Conservation (phyloP, 805 yeast genomes). For the Wickerhamiella qilinensis region DNA sequence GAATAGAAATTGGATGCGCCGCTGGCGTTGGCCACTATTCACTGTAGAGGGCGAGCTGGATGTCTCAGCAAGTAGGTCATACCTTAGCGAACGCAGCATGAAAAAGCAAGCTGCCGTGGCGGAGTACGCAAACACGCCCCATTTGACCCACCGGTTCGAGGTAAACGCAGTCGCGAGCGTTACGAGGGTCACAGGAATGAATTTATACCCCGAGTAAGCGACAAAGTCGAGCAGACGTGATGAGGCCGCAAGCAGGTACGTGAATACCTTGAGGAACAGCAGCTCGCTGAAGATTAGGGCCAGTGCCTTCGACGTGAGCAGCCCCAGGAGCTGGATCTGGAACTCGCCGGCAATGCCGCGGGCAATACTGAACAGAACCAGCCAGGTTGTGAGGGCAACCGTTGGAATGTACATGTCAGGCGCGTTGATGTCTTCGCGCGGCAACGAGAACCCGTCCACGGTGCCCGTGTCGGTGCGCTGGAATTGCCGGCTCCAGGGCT, state of each 20-base stretch:
- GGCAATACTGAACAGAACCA: conserved; percentile 64
- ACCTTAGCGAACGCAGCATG: conserved; percentile 38
- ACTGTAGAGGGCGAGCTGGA: conserved; percentile 36
- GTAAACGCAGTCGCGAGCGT: conserved; percentile 20
- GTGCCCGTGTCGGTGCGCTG: conserved; percentile 23
- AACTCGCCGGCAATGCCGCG: conserved; percentile 80
- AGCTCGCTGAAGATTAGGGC: conserved; percentile 72
- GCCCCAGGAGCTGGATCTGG: conserved; percentile 85
- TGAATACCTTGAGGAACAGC: conserved; percentile 57
- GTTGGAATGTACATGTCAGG: conserved; percentile 93
- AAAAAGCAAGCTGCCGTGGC: conserved; percentile 39
- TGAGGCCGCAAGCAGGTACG: conserved; percentile 60
- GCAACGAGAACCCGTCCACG: conserved; percentile 44
- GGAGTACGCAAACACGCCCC: conserved; percentile 34
- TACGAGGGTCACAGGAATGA: conserved; percentile 42
- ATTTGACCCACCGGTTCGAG: conserved; percentile 26
- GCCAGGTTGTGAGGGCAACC: conserved; percentile 83
- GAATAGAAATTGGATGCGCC: conserved; percentile 75
- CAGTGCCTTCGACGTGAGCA: conserved; percentile 68
- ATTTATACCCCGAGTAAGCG: conserved; percentile 88
- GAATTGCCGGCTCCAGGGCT: conserved; percentile 56
- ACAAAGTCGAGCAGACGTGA: conserved; percentile 68
- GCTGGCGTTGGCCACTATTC: conserved; percentile 51
- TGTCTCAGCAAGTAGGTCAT: conserved; percentile 38
- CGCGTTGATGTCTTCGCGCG: conserved; percentile 77